Conservation (phyloP, 116 monocot species). For the Phalaenopsis hybrid region DNA sequence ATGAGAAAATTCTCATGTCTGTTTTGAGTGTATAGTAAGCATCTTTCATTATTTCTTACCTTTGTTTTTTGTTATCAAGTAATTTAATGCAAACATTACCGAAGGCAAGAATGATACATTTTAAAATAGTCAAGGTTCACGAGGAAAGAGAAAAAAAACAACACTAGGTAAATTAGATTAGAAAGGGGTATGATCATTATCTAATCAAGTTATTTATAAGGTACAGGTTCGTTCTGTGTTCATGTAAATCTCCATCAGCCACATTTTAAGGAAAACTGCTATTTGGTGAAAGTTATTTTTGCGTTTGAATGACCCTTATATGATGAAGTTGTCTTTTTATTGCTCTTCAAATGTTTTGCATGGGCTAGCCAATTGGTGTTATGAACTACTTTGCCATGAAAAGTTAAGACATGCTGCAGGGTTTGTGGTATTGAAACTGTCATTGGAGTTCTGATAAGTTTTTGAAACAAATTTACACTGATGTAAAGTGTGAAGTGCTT, state of each 20-base stretch:
- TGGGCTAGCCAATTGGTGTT: not conserved
- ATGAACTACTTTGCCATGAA: not conserved
- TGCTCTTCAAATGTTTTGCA: not conserved
- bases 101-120: not conserved
- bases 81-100: not conserved
- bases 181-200: not conserved
- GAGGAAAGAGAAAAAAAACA: not conserved
- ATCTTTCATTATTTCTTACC: not conserved
- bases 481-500: not conserved
- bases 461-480: not conserved
- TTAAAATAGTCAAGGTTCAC: not conserved
- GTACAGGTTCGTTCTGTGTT: not conserved
- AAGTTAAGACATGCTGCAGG: not conserved
- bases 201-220: not conserved
- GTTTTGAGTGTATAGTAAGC: not conserved
- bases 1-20: not conserved
- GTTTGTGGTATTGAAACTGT: not conserved
- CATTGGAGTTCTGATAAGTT: not conserved
- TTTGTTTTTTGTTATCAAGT: not conserved
- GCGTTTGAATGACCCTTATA: not conserved
- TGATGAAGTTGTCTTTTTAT: not conserved
- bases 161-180: not conserved
- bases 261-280: not conserved
- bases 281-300: not conserved
- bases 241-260: not conserved